Conservation (phyloP, 345 rosid genomes). For the Populus ilicifolia region DNA sequence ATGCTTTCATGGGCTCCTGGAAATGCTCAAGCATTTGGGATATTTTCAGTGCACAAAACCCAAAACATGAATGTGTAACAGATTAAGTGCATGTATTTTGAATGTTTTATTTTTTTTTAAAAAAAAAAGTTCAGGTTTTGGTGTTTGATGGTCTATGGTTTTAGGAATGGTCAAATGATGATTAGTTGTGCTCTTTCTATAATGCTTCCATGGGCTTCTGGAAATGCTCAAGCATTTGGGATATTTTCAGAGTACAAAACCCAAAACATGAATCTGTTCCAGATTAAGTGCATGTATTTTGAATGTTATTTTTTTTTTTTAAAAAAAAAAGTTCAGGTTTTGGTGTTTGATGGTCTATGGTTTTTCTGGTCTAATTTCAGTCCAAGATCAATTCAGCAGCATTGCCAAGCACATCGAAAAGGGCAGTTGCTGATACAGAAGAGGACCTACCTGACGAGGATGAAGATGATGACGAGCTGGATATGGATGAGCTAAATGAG, state of each 20-base stretch:
- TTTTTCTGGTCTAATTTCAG: conserved; percentile 15
- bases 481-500: conserved; percentile 29
- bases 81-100: not conserved
- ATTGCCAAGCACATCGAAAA: conserved; percentile 25
- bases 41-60: too few relatives aligned
- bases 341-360: not conserved
- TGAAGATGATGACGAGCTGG: conserved; percentile 28
- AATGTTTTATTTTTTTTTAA: not conserved
- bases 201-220: too few relatives aligned
- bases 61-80: too few relatives aligned
- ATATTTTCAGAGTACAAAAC: too few relatives aligned
- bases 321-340: not conserved
- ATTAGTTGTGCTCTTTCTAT: too few relatives aligned
- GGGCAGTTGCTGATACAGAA: conserved; percentile 18
- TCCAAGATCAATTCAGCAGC: conserved; percentile 23
- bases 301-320: too few relatives aligned
- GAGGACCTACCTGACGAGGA: conserved; percentile 9
- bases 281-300: too few relatives aligned
- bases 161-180: not conserved
- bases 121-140: not conserved
- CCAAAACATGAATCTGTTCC: too few relatives aligned
- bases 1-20: too few relatives aligned
- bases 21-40: too few relatives aligned
- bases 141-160: not conserved
- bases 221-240: too few relatives aligned